Percentiles rank a stretch among this genome's conserved stretches.
phyloP scores from a whole-genome alignment of 208 protist species.

The Leishmania tarentolae region DNA sequence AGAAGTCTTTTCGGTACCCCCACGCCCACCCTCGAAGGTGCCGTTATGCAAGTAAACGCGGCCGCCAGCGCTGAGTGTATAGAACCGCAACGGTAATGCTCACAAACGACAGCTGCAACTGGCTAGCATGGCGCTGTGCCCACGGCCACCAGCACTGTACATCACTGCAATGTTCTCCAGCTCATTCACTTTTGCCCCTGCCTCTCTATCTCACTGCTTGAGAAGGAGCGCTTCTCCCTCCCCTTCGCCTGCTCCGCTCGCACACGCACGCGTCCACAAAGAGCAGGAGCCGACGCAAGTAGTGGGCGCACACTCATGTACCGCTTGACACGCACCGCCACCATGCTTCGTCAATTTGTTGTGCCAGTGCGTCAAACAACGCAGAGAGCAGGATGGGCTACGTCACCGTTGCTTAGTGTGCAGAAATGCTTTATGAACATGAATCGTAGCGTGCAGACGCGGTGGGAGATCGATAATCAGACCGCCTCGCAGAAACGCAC shows the following conservation, averaged over 20 bases:
- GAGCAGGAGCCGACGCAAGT: neutral
- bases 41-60: neutral
- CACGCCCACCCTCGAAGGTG: neutral
- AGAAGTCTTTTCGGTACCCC: neutral
- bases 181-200: neutral
- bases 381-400: neutral
- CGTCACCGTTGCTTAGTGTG: neutral
- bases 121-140: neutral
- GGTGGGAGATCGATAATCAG: conserved; percentile 79
- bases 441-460: conserved; percentile 87
- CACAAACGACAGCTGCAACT: neutral
- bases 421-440: conserved; percentile 77
- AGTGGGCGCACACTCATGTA: neutral
- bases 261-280: neutral
- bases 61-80: neutral
- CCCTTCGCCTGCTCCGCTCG: neutral
- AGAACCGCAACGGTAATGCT: neutral
- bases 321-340: neutral
- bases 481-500: conserved; percentile 73
- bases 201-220: neutral
- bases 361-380: neutral
- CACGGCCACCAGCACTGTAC: neutral
- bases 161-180: neutral
- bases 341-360: conserved; percentile 28
- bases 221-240: neutral